These are phyloP conservation scores for Dissoconium aciculare DNA, from an alignment of 2,329 filamentous ascomycete genomes.

Conservation along the genomic window DNA sequence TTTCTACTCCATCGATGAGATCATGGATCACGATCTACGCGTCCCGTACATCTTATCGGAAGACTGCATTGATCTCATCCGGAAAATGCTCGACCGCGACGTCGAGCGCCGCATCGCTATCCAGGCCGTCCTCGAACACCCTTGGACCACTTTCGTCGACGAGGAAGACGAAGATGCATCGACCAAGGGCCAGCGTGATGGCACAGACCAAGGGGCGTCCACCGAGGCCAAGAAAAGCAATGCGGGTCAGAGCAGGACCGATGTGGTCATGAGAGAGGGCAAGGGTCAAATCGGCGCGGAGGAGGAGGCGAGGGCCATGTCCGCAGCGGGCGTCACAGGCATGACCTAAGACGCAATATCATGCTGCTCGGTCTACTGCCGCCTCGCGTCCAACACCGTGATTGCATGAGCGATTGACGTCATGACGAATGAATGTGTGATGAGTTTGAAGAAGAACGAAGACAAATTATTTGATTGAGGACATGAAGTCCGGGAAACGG, in stretches of 20 bases:
- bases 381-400: no score
- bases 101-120: conserved; percentile 74
- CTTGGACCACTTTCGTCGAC: conserved; percentile 48
- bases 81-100: conserved; percentile 82
- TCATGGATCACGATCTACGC: conserved; percentile 89
- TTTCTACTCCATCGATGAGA: conserved; percentile 97
- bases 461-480: no score
- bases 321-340: no score
- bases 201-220: neutral
- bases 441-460: no score
- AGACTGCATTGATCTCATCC: conserved; percentile 80
- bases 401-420: no score
- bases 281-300: neutral
- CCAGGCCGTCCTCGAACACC: conserved; percentile 70
- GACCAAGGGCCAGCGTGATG: neutral
- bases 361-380: no score
- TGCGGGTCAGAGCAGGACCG: neutral
- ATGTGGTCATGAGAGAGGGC: neutral
- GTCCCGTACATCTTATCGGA: conserved; percentile 82
- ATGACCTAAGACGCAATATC: no score
- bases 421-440: no score
- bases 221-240: neutral
- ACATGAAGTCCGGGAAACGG: no score
- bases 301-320: neutral
- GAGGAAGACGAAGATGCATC: conserved; percentile 12